Evolutionary conservation across 805 yeast species (phyloP).

Genomic region (Kluyveromyces lactis): DNA sequence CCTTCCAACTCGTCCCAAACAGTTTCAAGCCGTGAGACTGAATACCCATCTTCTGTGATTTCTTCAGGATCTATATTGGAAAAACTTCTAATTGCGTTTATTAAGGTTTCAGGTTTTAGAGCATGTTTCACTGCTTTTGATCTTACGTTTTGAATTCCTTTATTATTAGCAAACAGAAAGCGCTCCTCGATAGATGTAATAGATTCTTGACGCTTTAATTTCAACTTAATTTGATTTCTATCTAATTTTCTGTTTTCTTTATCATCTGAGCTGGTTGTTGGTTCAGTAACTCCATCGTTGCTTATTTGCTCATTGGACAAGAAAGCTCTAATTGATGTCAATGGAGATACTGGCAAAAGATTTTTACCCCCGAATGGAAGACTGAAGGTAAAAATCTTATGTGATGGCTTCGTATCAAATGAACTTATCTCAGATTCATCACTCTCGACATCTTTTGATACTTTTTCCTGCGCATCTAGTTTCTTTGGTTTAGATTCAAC

Average conservation of each 20-base stretch:
- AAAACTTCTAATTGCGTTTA: constrained; percentile 16
- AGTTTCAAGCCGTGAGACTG: constrained; percentile 26
- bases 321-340: constrained; percentile 6
- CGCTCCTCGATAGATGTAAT: constrained; percentile 60
- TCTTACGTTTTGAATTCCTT: constrained; percentile 58
- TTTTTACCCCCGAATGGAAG: constrained; percentile 33
- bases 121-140: constrained; percentile 62
- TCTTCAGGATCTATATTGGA: constrained; percentile 14
- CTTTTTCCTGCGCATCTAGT: constrained; percentile 4
- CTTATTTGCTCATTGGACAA: constrained; percentile 6
- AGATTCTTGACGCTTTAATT: constrained; percentile 43
- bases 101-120: constrained; percentile 38
- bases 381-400: constrained; percentile 31
- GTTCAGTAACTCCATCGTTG: constrained; percentile 4
- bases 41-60: constrained; percentile 21
- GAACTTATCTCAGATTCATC: constrained; percentile 6
- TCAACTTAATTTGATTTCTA: constrained; percentile 23
- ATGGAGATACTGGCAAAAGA: constrained; percentile 12
- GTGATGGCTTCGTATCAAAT: constrained; percentile 13
- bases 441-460: constrained; percentile 3
- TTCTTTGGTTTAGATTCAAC: background rate
- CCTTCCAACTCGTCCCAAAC: constrained; percentile 62
- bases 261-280: constrained; percentile 5
- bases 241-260: constrained; percentile 5
- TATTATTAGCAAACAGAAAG: constrained; percentile 41